Base-by-base conservation (phyloP, 139 green algal species). In the Edaphochlamys debaryana region DNA sequence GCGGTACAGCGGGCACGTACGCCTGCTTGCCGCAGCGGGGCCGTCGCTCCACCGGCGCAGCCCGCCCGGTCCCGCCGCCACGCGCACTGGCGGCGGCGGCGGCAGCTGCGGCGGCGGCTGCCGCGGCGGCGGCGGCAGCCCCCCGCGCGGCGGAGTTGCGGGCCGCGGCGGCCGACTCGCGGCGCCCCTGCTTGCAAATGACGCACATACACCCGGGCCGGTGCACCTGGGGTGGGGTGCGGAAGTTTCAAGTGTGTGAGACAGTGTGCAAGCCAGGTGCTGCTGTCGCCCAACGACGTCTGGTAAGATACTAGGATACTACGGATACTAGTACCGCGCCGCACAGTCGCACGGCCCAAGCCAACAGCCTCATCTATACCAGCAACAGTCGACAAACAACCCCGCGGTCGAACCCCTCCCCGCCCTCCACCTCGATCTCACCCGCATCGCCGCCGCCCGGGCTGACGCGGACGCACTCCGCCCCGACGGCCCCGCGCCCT, bases 181-280 rank as follows among this genome's bases (percentile, higher is more conserved):
- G 90, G 19, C 92, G 83, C 15, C 88, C 79, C 89, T 98, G 93
- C 88, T 95, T 95, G 90, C 95, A 98, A 34, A 97, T 93, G 50
- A 96, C 81, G 87, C 95, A 97, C 87, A 91, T 82, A 87, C 95
- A 98, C 56, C 87, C 88, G 17, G 88, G 66, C 3, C 91, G 87
- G 86, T 98, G 95, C 2, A 79, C 50, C 64, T 72, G 71, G 4
- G 32, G 32, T 13, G 4, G n/a, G n/a, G n/a, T n/a, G n/a, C n/a
- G n/a, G n/a, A n/a, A n/a, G n/a, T n/a, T n/a, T n/a, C n/a, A n/a
- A n/a, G n/a, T n/a, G n/a, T n/a, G n/a, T n/a, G n/a, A n/a, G n/a
- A n/a, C n/a, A n/a, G n/a, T n/a, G n/a, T n/a, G n/a, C n/a, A n/a
- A n/a, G n/a, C n/a, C n/a, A n/a, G n/a, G n/a, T n/a, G n/a, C n/a